Evolutionary conservation across 148 eudicot species (phyloP).

Genomic region (Cornus suecica): DNA sequence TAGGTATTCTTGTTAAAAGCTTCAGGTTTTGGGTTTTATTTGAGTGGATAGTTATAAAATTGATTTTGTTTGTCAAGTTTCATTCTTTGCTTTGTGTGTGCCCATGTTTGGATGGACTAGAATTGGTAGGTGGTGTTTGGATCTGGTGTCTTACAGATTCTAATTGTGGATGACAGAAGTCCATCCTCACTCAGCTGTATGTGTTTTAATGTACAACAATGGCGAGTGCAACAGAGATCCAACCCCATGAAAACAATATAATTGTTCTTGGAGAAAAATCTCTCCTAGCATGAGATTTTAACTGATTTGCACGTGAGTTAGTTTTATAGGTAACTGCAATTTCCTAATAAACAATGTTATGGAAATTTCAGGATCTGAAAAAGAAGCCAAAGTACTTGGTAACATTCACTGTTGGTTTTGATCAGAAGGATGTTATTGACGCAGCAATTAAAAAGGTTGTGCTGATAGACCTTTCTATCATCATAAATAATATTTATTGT

Average conservation of each 20-base stretch:
- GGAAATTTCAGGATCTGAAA: slow-evolving; percentile 62
- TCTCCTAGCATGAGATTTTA: background rate
- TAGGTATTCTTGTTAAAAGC: background rate
- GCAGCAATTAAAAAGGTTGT: slow-evolving; percentile 75
- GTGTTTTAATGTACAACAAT: slow-evolving; percentile 1
- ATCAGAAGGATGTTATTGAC: slow-evolving; percentile 71
- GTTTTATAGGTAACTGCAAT: slow-evolving; percentile 5
- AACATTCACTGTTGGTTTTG: slow-evolving; percentile 83
- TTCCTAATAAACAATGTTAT: slow-evolving; percentile 2
- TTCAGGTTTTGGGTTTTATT: background rate
- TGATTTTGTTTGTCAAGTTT: background rate
- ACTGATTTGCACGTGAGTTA: background rate
- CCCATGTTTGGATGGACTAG: background rate
- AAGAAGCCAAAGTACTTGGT: slow-evolving; percentile 85
- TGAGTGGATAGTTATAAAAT: background rate
- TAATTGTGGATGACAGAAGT: background rate
- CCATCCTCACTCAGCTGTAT: background rate
- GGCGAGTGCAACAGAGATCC: background rate
- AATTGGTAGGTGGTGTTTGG: background rate
- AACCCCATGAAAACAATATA: background rate
- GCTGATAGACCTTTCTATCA: background rate
- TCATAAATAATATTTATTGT: background rate
- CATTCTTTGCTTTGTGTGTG: background rate
- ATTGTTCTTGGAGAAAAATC: background rate
- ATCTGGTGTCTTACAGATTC: background rate